A percentile compares a stretch with the other conserved stretches of the same genome.
phyloP scores from a whole-genome alignment of 2,329 filamentous ascomycete species.

The Aureobasidium sp. region DNA sequence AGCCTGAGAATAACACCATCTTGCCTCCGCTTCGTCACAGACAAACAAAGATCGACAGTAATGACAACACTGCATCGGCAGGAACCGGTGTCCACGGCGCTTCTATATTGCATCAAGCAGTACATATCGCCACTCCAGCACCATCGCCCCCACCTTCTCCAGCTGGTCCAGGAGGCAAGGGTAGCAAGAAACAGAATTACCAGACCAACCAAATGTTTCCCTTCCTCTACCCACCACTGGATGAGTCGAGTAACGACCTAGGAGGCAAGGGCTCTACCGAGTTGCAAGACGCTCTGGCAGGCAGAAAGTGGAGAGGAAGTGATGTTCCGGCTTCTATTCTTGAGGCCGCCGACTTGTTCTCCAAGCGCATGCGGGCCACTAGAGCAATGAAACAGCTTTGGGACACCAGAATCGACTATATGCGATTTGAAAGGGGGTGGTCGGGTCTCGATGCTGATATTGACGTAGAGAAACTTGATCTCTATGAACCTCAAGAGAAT shows the following conservation, averaged over 20 bases:
- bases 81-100: conserved; percentile 38
- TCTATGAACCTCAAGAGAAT: background rate
- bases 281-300: conserved; percentile 69
- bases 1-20: conserved; percentile 84
- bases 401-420: conserved; percentile 85
- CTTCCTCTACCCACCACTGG: conserved; percentile 90
- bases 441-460: conserved; percentile 40
- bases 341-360: conserved; percentile 88
- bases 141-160: conserved; percentile 93
- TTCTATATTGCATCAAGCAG: conserved; percentile 89
- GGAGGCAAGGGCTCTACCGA: conserved; percentile 82
- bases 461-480: conserved; percentile 20
- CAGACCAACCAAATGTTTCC: conserved; percentile 99
- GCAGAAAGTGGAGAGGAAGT: conserved; percentile 83
- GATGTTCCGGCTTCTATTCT: conserved; percentile 91
- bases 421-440: conserved; percentile 91
- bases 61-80: conserved; percentile 39
- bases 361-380: conserved; percentile 81
- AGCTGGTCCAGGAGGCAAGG: conserved; percentile 72
- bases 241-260: conserved; percentile 78
- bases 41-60: conserved; percentile 28
- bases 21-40: conserved; percentile 77
- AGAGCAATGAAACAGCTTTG: conserved; percentile 86
- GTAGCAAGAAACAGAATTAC: conserved; percentile 97
- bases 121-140: conserved; percentile 96